phyloP scores from a whole-genome alignment of 192 early-diverging fungal genomes.

The Coemansia sp. region DNA sequence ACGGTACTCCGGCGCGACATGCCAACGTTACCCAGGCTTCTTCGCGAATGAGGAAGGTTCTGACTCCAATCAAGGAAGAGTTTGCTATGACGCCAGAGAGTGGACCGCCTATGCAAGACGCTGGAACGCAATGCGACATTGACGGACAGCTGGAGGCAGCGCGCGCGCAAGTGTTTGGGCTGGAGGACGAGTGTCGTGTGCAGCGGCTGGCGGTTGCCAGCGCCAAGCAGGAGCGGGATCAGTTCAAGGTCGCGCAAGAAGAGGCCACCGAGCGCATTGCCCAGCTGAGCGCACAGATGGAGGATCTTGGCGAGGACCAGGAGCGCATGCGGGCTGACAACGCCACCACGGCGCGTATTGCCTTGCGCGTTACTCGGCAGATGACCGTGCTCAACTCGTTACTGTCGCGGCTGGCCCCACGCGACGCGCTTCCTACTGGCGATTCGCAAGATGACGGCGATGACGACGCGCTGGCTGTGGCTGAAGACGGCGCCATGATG shows the following conservation, averaged over 20 bases:
- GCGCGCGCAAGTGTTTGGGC: neutral
- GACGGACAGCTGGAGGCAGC: constrained; percentile 8
- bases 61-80: constrained; percentile 49
- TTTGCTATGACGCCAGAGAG: neutral
- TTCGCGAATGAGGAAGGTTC: constrained; percentile 12
- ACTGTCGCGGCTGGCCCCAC: constrained; percentile 24
- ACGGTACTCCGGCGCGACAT: constrained; percentile 8
- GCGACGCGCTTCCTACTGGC: constrained; percentile 3
- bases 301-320: constrained; percentile 41
- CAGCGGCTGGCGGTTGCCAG: constrained; percentile 27
- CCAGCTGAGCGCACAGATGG: constrained; percentile 37
- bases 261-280: constrained; percentile 33
- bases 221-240: constrained; percentile 46
- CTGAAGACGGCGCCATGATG: constrained; percentile 46
- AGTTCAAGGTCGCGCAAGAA: constrained; percentile 45
- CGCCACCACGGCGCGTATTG: constrained; percentile 30
- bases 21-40: constrained; percentile 8
- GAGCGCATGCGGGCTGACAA: constrained; percentile 44
- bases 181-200: constrained; percentile 27
- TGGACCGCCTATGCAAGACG: constrained; percentile 3
- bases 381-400: constrained; percentile 27
- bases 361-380: constrained; percentile 37
- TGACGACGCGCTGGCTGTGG: constrained; percentile 27
- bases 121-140: constrained; percentile 22
- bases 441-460: constrained; percentile 20